phyloP scores from a whole-genome alignment of 495 filamentous ascomycete species.

The Penicillium taxi region DNA sequence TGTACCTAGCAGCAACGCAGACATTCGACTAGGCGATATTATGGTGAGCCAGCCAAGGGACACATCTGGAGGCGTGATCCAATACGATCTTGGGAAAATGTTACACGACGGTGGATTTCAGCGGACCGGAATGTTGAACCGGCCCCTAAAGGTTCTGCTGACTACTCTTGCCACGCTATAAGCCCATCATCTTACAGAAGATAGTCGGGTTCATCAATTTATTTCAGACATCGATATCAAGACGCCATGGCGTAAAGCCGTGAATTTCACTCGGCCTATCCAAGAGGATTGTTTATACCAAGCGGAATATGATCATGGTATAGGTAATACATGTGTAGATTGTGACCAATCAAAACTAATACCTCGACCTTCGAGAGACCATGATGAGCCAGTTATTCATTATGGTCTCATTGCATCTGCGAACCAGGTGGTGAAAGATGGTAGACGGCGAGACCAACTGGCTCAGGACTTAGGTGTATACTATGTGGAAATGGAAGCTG shows the following conservation, averaged over 20 bases:
- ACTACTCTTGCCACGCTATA: constrained; percentile 15
- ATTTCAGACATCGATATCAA: constrained; percentile 6
- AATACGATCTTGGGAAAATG: constrained; percentile 35
- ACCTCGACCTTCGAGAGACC: constrained; percentile 6
- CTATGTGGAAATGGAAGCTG: constrained; percentile 41
- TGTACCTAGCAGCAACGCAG: constrained; percentile 22
- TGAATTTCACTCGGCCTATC: constrained; percentile 5
- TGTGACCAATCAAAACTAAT: constrained; percentile 13
- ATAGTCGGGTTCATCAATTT: constrained; percentile 9
- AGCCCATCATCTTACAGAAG: constrained; percentile 9
- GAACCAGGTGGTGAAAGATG: constrained; percentile 20
- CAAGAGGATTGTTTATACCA: constrained; percentile 23
- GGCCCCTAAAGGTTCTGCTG: constrained; percentile 18
- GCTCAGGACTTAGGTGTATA: constrained; percentile 8
- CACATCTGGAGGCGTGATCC: constrained; percentile 28
- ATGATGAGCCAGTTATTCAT: constrained; percentile 17
- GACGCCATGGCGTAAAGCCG: constrained; percentile 5
- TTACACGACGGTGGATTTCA: constrained; percentile 16
- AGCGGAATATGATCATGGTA: constrained; percentile 20
- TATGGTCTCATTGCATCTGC: constrained; percentile 23
- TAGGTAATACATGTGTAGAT: constrained; percentile 8
- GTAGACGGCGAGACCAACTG: constrained; percentile 14
- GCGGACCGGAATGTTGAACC: constrained; percentile 26
- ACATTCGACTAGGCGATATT: constrained; percentile 38
- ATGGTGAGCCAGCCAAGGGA: constrained; percentile 32